A percentile compares a stretch with the other conserved stretches of the same genome.
These are phyloP conservation scores for Auricularia cornea DNA, from an alignment of 768 basidiomycete genomes.

Conservation along the genomic window DNA sequence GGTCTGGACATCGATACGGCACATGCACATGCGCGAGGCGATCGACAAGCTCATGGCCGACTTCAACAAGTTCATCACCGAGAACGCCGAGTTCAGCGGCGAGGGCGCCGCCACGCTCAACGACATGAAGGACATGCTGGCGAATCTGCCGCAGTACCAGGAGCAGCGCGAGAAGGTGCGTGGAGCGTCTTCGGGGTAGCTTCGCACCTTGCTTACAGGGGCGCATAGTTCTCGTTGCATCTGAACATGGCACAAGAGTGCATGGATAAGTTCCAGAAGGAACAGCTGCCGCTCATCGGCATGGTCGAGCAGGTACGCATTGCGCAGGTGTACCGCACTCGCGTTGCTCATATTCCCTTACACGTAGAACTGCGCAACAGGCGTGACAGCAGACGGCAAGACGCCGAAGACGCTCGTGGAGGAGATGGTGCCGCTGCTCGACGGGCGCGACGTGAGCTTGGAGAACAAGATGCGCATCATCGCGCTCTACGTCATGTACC, in stretches of 20 bases:
- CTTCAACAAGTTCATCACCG: conserved; percentile 89
- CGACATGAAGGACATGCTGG: conserved; percentile 99
- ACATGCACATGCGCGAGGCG: conserved; percentile 98
- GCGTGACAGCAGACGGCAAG: conserved; percentile 84
- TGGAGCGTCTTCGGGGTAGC: background rate
- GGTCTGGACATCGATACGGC: conserved; percentile 88
- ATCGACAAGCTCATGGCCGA: conserved; percentile 95
- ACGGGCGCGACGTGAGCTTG: conserved; percentile 80
- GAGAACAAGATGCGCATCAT: conserved; percentile 93
- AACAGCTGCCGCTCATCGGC: conserved; percentile 74
- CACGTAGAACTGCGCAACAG: conserved; percentile 97
- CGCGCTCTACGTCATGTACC: conserved; percentile 86
- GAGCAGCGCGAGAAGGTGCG: conserved; percentile 88
- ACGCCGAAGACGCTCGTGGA: conserved; percentile 91
- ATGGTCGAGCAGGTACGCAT: conserved; percentile 77
- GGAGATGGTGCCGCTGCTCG: conserved; percentile 96
- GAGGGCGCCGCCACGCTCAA: conserved; percentile 82
- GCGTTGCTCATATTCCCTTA: no score
- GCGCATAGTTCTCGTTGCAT: conserved; percentile 81
- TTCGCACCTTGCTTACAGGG: no score
- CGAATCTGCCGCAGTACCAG: conserved; percentile 87
- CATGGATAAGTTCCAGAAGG: conserved; percentile 86
- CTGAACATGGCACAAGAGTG: conserved; percentile 97
- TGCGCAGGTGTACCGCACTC: no score
- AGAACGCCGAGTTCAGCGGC: conserved; percentile 90